A percentile compares a stretch with the other conserved stretches of the same genome.
Evolutionary conservation across 768 basidiomycete species (phyloP).

Genomic region (Amanita phalloides): DNA sequence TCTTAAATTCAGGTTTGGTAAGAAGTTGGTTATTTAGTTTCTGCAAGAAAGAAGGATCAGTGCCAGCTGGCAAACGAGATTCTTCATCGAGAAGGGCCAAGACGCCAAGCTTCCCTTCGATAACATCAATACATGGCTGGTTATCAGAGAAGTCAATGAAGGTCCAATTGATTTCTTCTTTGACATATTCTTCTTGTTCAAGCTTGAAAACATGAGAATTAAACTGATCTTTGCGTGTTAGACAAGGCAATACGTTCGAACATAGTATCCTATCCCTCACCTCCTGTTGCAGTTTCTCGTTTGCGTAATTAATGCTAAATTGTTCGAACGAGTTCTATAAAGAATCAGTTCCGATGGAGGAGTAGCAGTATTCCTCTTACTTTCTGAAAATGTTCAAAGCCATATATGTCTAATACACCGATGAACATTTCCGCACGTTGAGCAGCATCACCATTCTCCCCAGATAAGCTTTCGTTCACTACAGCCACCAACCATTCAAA

Average conservation of each 20-base stretch:
- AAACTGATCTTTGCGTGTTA: constrained; percentile 44
- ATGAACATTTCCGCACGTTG: constrained; percentile 96
- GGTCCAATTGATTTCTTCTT: constrained; percentile 98
- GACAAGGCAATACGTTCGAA: neutral
- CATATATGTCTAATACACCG: constrained; percentile 96
- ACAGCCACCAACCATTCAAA: constrained; percentile 99
- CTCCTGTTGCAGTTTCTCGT: constrained; percentile 97
- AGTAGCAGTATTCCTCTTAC: constrained; percentile 20
- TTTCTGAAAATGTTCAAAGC: constrained; percentile 97
- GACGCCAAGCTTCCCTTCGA: constrained; percentile 95
- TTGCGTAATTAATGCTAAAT: constrained; percentile 99
- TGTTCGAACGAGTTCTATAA: constrained; percentile 85
- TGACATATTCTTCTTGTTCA: constrained; percentile 98
- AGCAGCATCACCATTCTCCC: constrained; percentile 88
- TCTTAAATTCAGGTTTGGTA: constrained; percentile 72
- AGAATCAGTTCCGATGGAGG: neutral
- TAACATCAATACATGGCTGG: constrained; percentile 96
- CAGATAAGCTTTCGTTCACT: constrained; percentile 93
- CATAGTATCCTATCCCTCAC: constrained; percentile 27
- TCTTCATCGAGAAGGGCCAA: constrained; percentile 94
- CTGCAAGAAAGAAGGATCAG: constrained; percentile 84
- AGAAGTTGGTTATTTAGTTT: constrained; percentile 81
- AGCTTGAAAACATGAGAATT: constrained; percentile 99
- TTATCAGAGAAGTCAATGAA: constrained; percentile 99
- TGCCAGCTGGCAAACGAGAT: constrained; percentile 90